These are phyloP conservation scores for Tolypocladium cylindrosporum DNA, from an alignment of 2,329 filamentous ascomycete species.

Conservation along the genomic window DNA sequence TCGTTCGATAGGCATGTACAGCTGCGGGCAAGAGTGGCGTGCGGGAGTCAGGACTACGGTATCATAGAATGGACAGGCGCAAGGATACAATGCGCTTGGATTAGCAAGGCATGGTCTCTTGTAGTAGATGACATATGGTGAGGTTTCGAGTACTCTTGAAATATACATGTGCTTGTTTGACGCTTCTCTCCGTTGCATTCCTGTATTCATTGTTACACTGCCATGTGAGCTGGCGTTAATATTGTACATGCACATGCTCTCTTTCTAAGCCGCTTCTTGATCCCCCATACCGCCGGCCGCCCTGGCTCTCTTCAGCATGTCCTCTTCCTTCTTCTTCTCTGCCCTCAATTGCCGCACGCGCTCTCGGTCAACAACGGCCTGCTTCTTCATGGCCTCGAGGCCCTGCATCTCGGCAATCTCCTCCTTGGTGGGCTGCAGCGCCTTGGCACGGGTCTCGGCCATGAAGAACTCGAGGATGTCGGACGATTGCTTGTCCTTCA, in stretches of 20 bases:
- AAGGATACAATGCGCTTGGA: not conserved
- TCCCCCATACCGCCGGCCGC: constrained; percentile 26
- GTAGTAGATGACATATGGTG: not conserved
- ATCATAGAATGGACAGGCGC: not conserved
- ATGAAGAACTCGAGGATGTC: constrained; percentile 56
- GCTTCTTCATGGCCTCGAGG: constrained; percentile 42
- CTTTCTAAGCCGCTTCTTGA: constrained; percentile 17
- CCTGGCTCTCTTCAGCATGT: constrained; percentile 30
- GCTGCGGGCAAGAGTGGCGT: not conserved
- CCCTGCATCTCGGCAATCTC: constrained; percentile 49
- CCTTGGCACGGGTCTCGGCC: constrained; percentile 48
- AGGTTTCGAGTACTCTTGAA: not conserved
- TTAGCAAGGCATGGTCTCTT: not conserved
- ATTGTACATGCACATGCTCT: not conserved
- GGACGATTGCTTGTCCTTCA: constrained; percentile 50
- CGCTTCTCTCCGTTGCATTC: not conserved
- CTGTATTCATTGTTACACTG: not conserved
- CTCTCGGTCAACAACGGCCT: constrained; percentile 43
- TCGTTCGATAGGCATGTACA: not conserved
- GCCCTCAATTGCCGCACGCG: constrained; percentile 41
- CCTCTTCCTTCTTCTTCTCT: constrained; percentile 52
- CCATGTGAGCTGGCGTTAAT: not conserved
- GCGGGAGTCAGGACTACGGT: not conserved
- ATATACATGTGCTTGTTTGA: not conserved
- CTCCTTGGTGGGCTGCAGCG: constrained; percentile 45